A percentile compares a stretch with the other conserved stretches of the same genome.
Conservation (phyloP, 2,329 filamentous ascomycete species). For the Chaetomium strumarium region DNA sequence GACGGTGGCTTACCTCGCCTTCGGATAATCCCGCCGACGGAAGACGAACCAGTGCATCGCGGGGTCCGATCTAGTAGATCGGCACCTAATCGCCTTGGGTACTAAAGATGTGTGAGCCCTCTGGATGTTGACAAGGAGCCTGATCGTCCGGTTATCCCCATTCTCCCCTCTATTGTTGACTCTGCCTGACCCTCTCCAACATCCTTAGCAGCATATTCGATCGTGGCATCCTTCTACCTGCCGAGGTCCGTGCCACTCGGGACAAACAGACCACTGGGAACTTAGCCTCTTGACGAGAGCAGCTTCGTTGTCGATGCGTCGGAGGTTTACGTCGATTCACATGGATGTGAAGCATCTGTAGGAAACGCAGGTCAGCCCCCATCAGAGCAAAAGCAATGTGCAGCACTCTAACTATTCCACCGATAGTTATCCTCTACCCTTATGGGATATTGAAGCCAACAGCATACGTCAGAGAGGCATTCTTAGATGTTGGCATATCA, state of each 20-base stretch:
- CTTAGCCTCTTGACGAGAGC: neutral
- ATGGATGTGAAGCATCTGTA: neutral
- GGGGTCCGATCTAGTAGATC: too few species aligned
- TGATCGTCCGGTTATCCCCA: neutral
- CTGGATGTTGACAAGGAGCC: neutral
- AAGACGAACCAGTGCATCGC: neutral
- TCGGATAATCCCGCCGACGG: neutral
- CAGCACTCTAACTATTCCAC: neutral
- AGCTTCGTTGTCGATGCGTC: neutral
- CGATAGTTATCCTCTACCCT: neutral
- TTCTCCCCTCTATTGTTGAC: neutral
- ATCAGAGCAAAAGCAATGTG: neutral
- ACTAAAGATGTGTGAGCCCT: neutral
- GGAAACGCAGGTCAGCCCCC: neutral
- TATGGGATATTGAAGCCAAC: neutral
- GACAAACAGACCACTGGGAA: too few species aligned
- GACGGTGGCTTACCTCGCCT: conserved; percentile 7
- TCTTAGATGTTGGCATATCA: neutral
- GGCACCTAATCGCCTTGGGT: neutral
- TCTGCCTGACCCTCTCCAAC: neutral
- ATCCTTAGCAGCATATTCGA: conserved; percentile 3
- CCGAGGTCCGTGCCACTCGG: too few species aligned
- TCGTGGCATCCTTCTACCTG: too few species aligned
- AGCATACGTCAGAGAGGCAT: neutral
- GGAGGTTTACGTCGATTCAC: neutral